Evolutionary conservation across 495 filamentous ascomycete genomes (phyloP).

Genomic region (Lophium mytilinum): DNA sequence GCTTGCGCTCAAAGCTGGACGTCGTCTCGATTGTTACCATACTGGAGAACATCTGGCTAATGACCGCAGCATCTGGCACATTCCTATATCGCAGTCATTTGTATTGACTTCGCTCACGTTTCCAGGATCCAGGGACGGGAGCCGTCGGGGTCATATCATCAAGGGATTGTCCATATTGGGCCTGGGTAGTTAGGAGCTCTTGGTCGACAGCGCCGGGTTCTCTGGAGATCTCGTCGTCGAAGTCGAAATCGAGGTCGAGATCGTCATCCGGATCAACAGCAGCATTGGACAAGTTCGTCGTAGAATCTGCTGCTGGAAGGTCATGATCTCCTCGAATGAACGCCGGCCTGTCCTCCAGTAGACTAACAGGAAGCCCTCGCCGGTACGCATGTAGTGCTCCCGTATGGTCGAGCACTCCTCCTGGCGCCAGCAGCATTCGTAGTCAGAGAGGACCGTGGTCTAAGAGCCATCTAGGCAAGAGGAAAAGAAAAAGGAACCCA

Average conservation of each 20-base stretch:
- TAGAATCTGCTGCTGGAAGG: slow-evolving; percentile 97
- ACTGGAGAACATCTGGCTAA: too few species aligned
- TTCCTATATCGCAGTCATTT: too few species aligned
- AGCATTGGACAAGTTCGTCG: slow-evolving; percentile 29
- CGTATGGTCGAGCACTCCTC: slow-evolving; percentile 99
- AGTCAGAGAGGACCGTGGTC: too few species aligned
- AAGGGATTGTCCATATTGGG: not conserved
- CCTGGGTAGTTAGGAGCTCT: slow-evolving; percentile 5
- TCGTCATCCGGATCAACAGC: slow-evolving; percentile 11
- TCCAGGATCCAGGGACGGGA: too few species aligned
- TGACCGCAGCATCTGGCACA: too few species aligned
- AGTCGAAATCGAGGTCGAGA: slow-evolving; percentile 40
- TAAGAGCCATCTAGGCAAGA: too few species aligned
- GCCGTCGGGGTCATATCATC: not conserved
- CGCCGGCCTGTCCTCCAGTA: slow-evolving; percentile 97
- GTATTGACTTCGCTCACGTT: too few species aligned
- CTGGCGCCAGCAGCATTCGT: slow-evolving; percentile 64
- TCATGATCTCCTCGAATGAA: slow-evolving; percentile 96
- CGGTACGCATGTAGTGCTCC: slow-evolving; percentile 99
- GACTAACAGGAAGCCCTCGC: slow-evolving; percentile 94
- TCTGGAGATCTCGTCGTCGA: slow-evolving; percentile 76
- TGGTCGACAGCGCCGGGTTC: slow-evolving; percentile 20
- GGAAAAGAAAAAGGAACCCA: too few species aligned
- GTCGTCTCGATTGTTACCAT: too few species aligned
- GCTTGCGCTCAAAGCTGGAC: too few species aligned